Percentiles rank a stretch among this genome's conserved stretches.
Evolutionary conservation across 2,329 filamentous ascomycete species (phyloP).

Genomic region (Exophiala dermatitidis): DNA sequence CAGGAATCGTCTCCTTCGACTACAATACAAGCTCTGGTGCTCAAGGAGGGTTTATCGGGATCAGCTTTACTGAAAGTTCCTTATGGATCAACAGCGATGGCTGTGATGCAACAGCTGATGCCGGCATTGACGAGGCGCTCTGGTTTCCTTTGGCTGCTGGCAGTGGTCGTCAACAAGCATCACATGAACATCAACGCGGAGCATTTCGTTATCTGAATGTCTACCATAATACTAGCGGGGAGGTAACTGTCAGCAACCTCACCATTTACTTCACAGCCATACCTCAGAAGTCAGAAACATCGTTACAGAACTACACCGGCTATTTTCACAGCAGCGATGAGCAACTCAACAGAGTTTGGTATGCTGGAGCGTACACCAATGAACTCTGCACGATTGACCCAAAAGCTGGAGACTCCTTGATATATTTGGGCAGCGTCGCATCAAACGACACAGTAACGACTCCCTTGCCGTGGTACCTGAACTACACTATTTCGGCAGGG

Average conservation of each 20-base stretch:
- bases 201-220: constrained; percentile 44
- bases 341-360: constrained; percentile 51
- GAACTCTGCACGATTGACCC: constrained; percentile 32
- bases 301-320: constrained; percentile 42
- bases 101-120: constrained; percentile 43
- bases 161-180: constrained; percentile 38
- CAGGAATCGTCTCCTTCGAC: constrained; percentile 34
- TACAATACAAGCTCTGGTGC: constrained; percentile 28
- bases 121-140: constrained; percentile 32
- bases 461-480: constrained; percentile 14
- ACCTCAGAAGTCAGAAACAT: constrained; percentile 29
- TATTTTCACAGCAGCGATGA: constrained; percentile 47
- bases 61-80: constrained; percentile 37
- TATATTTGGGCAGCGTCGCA: constrained; percentile 5
- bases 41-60: constrained; percentile 30
- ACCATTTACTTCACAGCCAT: constrained; percentile 40
- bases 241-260: constrained; percentile 33
- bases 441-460: constrained; percentile 1
- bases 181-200: constrained; percentile 38
- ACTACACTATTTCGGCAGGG: constrained; percentile 23
- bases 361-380: constrained; percentile 47
- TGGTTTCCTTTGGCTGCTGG: constrained; percentile 39
- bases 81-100: constrained; percentile 44
- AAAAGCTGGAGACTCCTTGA: constrained; percentile 25
- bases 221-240: constrained; percentile 39